Evolutionary conservation across 257 asterid genomes (phyloP), one percentile per base, ranked within the genome.

Genomic region (Lithospermum erythrorhizon): DNA sequence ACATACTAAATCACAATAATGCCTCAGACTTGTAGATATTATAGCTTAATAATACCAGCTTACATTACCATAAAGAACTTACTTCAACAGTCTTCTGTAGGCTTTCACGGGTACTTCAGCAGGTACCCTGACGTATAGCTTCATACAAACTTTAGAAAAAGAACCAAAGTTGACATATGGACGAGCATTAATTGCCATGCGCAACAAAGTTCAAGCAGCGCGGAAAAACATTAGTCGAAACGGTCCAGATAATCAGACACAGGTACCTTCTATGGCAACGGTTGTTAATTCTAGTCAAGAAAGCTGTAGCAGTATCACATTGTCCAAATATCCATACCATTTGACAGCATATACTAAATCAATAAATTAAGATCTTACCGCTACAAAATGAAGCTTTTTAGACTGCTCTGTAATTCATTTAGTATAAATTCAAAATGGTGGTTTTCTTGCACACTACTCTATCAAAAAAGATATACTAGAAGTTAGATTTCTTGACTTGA

Each of bases 121-220:
- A 8, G 95, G 97, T 21, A 94, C 88, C 32, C 67, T 89, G 66
- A 89, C 97, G 69, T 81, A 75, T 61, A 76, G 82, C 82, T 82
- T 89, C 70, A 77, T 81, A 70, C 73, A 73, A 68, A 70, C 79
- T 20, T n/a, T 87, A 71, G 76, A 70, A 66, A 72, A 77, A 65
- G 81, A 78, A 63, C 78, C 81, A n/a, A 61, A 64, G 59, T 16
- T 79, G 71, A 81, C 87, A 30, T 89, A 89, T 27, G 95, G 93
- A 11, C 69, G 60, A 62, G 77, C 83, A 49, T 80, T 89, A 21
- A 51, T 65, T 41, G 22, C 58, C 47, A 72, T 90, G 83, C 79
- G 75, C 63, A 53, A 75, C 20, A 72, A 59, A 35, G 80, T 90
- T 47, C 59, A 67, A 15, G 77, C 76, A 47, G 82, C 75, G 21